A percentile compares a stretch with the other conserved stretches of the same genome.
Conservation (phyloP, 2,329 filamentous ascomycete species). For the Cadophora malorum region DNA sequence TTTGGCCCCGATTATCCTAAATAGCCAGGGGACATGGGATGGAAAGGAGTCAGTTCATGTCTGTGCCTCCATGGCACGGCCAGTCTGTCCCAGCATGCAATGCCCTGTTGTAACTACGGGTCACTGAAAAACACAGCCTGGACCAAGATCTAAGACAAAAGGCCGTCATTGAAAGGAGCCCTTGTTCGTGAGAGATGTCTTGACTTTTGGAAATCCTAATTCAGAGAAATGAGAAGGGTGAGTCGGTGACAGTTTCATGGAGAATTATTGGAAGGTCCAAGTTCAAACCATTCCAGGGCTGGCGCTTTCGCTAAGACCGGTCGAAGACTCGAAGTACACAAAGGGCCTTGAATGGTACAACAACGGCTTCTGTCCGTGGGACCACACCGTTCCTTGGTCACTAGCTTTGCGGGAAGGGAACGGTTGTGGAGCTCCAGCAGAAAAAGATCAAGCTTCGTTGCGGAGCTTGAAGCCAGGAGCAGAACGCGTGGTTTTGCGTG, state of each 20-base stretch:
- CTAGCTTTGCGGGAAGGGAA: conserved; percentile 15
- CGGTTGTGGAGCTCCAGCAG: conserved; percentile 12
- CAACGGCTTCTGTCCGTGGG: background rate
- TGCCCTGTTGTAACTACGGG: conserved; percentile 21
- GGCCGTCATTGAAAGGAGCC: conserved; percentile 27
- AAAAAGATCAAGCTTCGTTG: conserved; percentile 18
- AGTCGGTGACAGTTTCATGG: background rate
- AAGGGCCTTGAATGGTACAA: background rate
- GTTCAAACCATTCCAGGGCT: background rate
- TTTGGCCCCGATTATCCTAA: conserved; percentile 23
- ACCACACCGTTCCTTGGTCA: conserved; percentile 15
- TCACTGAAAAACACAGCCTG: conserved; percentile 4
- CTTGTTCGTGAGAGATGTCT: background rate
- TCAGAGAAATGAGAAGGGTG: background rate
- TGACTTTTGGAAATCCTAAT: background rate
- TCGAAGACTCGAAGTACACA: background rate
- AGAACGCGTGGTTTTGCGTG: conserved; percentile 17
- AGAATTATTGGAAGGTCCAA: background rate
- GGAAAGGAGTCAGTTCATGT: conserved; percentile 11
- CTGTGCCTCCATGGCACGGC: conserved; percentile 14
- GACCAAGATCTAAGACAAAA: conserved; percentile 28
- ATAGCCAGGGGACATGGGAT: conserved; percentile 13
- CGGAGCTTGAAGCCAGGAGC: conserved; percentile 44
- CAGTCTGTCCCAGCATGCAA: background rate
- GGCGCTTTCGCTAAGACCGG: conserved; percentile 3